Conservation (phyloP, 2,329 filamentous ascomycete genomes). For the Aspergillus fumigatus region DNA sequence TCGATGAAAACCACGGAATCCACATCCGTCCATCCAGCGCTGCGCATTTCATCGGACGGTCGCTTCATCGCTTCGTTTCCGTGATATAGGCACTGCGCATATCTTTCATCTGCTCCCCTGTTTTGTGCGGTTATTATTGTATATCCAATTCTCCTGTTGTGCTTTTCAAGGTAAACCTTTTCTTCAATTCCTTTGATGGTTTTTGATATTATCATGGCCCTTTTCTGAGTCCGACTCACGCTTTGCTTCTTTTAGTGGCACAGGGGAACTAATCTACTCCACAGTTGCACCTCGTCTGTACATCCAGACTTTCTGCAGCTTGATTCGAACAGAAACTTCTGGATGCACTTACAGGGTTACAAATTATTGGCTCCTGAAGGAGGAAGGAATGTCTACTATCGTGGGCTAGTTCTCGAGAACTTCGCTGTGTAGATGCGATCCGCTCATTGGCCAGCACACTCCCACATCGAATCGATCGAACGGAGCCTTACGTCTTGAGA, state of each 20-base stretch:
- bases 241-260: neutral
- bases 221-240: neutral
- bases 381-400: neutral
- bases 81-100: neutral
- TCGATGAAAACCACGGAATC: neutral
- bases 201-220: too few species aligned
- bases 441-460: slow-evolving; percentile 11
- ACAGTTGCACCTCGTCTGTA: neutral
- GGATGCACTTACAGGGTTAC: neutral
- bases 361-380: neutral
- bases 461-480: slow-evolving; percentile 15
- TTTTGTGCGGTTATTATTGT: neutral
- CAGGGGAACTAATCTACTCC: neutral
- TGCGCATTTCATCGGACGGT: neutral
- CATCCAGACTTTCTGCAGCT: neutral
- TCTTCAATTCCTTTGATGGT: too few species aligned
- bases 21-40: neutral
- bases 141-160: neutral
- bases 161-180: neutral
- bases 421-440: slow-evolving; percentile 8
- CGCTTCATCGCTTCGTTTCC: neutral
- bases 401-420: neutral
- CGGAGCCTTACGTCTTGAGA: slow-evolving; percentile 2
- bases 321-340: neutral
- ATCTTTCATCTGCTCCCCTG: neutral